Percentiles rank a stretch among this genome's conserved stretches.
phyloP scores from a whole-genome alignment of 2,329 filamentous ascomycete species.

The Cercospora berteroae region DNA sequence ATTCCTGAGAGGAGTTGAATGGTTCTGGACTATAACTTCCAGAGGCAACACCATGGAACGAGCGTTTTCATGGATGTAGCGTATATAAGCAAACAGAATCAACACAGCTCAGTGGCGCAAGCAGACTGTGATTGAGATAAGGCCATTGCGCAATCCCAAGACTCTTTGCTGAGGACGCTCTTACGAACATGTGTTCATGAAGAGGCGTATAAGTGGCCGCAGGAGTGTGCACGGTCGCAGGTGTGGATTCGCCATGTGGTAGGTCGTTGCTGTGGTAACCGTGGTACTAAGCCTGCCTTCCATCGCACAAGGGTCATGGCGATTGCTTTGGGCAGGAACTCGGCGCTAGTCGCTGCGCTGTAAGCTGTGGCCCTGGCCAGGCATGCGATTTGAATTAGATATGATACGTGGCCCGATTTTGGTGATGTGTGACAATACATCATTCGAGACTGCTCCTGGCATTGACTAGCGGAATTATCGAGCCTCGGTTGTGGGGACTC shows the following conservation, averaged over 20 bases:
- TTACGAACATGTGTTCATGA: background rate
- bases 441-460: background rate
- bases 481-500: background rate
- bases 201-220: background rate
- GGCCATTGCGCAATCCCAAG: background rate
- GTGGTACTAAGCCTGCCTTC: background rate
- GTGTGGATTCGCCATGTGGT: background rate
- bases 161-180: background rate
- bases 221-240: background rate
- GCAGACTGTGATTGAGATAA: background rate
- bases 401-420: background rate
- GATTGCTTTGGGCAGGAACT: background rate
- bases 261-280: background rate
- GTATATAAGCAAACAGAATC: background rate
- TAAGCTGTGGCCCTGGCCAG: background rate
- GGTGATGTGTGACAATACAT: background rate
- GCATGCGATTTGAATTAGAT: background rate
- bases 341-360: background rate
- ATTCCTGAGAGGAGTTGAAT: background rate
- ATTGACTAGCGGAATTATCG: background rate
- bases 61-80: background rate
- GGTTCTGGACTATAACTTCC: background rate
- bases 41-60: background rate
- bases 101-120: background rate
- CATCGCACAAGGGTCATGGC: background rate